Base-by-base conservation (phyloP, 1,284 basidiomycete species). In the Agroathelia rolfsii region DNA sequence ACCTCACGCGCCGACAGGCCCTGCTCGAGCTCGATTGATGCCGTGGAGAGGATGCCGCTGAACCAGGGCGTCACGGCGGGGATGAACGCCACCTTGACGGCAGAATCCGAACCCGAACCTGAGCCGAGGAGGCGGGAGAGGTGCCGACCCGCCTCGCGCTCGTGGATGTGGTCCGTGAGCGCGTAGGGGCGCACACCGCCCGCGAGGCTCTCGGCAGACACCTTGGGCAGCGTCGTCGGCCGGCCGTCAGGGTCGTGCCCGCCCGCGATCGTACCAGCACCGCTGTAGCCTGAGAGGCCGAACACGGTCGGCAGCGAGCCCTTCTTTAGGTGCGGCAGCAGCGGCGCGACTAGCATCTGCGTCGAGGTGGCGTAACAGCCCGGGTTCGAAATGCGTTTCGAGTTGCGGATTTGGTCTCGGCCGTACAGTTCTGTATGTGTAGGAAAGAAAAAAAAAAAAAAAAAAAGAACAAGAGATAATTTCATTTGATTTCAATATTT, bases 131-230 rank as follows among this genome's bases (percentile, higher is more conserved):
- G 71, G 11, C 55, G 59, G 2, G 80, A 75, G 27, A 98, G 76
- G 55, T 96, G 94, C 38, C 65, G 62, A 2, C 76, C 76, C 0
- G 92, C 86, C 59, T 98, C 94, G 31, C 94, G 86, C 58, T 98
- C 94, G 64, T 98, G 94, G 50, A 98, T 96, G 61, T 98, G 94
- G 58, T 95, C 93, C 3, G 94, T 98, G 17, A 98, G 63, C 1
- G 88, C 47, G 59, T 98, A 98, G 1, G 93, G 80, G 23, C 78
- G 71, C 30, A 97, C 62, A 1, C 78, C 83, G 16, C 85, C 83
- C 1, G 60, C 62, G 4, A 98, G 72, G 41, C 71, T 77, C 42
- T 86, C 77, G 0, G 86, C 66, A 2, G 73, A 68, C 13, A 96
- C 74, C 58, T 97, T 98, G 29, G 94, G 81, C 9, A 80, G 64